Base-by-base conservation (phyloP, 2,329 filamentous ascomycete genomes). In the Didymella sp. region DNA sequence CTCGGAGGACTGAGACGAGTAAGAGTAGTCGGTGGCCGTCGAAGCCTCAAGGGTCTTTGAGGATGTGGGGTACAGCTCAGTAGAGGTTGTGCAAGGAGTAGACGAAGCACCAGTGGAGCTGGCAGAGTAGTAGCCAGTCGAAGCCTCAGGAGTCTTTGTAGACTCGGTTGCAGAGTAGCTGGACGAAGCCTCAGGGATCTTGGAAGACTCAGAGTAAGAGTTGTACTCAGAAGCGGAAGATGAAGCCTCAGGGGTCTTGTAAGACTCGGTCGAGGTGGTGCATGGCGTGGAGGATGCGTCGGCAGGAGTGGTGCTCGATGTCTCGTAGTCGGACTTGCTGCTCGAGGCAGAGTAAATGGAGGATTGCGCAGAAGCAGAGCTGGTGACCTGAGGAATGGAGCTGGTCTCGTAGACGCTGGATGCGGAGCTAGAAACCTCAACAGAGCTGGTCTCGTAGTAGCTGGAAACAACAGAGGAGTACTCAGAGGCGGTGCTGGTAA, bases 51-150 rank as follows among this genome's bases (percentile, higher is more conserved):
- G 52, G 3, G 53, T 40, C 49, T 61, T 46, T 6, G 51, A 49
- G n/a, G 44, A 48, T 28, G 24, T 45, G 12, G 51, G 28, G 51
- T 54, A 54, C 35, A 48, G 21, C 35, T 54, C 52, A 6, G 45
- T 56, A 2, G 62, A 65, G n/a, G 58, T 61, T 5, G 38, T 59
- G 58, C 56, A 63, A 47, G 62, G 55, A 8, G 60, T 61, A 19
- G 62, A 60, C 24, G 51, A 59, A 6, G 51, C 52, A 22, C 12
- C 44, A 9, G 17, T 28, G 19, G 49, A 48, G 30, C 48, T 51
- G 22, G 37, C 30, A 12, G 53, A 42, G 41, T 56, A 47, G 41
- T 56, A 47, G 24, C 48, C 19, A 22, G 47, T 47, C 21, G 53
- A 56, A 12, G n/a, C 46, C 31, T 51, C 52, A 19, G 41, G 52